Base-by-base conservation (phyloP, 331 rosid genomes). In the Malus hybrid region DNA sequence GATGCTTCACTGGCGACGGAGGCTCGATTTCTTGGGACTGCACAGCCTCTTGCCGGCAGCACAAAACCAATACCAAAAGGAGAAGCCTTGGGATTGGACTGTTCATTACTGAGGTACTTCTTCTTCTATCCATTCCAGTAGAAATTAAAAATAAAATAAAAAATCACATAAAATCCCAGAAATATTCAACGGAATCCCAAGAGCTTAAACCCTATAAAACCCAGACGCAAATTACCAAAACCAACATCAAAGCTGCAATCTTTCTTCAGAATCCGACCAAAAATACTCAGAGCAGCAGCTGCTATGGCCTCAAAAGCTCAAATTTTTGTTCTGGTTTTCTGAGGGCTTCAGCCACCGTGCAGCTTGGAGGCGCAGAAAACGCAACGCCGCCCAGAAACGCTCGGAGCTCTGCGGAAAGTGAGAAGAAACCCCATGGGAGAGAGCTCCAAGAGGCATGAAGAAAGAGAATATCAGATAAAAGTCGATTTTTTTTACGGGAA, bases 1-100 rank as follows among this genome's bases (percentile, higher is more conserved):
- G 72, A 12, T 84, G 78, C 73, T 67, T 67, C 64, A 84, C 71
- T 14, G 82, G 76, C 15, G 86, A 77, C 48, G 92, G 84, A 80
- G 87, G 74, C 28, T 81, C 84, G 5, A 90, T 87, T 76, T 85
- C 92, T 42, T 85, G 90, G 84, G 96, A 88, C 66, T 71, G 83
- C 80, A 79, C 86, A 76, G 88, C 62, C 62, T 67, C 54, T 24
- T 69, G 69, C 66, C 70, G 74, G 69, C 82, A 83, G 76, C 85
- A 81, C 67, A 88, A 74, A 20, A 81, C 5, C 24, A 82, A 59
- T 28, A 90, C 73, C 70, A 90, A 67, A 50, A 80, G 74, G 9
- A 89, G 55, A 29, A 77, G 29, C 60, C 13, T 61, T 24, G 59
- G 42, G 31, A 42, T 3, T 31, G 2, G 5, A 61, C 19, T 24